Evolutionary conservation across 805 yeast genomes (phyloP).

Genomic region (Sporopachydermia quercuum): DNA sequence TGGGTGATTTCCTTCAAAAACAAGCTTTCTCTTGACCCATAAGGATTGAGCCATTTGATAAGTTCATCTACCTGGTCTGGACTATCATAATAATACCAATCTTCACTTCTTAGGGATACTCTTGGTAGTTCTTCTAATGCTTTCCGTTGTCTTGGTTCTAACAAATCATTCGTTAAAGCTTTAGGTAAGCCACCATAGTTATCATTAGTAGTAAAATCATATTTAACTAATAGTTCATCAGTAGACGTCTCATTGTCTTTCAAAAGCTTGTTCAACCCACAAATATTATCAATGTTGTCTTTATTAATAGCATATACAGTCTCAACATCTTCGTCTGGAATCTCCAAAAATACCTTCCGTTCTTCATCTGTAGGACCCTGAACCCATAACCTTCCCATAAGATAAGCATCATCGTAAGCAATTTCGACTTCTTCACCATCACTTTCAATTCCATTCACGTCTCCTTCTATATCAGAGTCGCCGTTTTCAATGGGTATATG

Average conservation of each 20-base stretch:
- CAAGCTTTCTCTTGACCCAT: slow-evolving; percentile 60
- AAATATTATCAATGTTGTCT: neutral
- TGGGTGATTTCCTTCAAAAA: slow-evolving; percentile 45
- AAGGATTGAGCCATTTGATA: slow-evolving; percentile 52
- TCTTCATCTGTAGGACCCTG: slow-evolving; percentile 70
- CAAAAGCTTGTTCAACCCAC: neutral
- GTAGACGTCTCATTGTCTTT: too few species aligned
- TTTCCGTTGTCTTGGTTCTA: slow-evolving; percentile 32
- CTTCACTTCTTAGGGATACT: slow-evolving; percentile 30
- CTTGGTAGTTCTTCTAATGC: slow-evolving; percentile 51
- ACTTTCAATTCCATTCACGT: slow-evolving; percentile 28
- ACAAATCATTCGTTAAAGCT: neutral
- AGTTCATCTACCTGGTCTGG: slow-evolving; percentile 41
- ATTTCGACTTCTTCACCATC: slow-evolving; percentile 29
- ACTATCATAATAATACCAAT: slow-evolving; percentile 63
- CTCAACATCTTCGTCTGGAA: slow-evolving; percentile 6
- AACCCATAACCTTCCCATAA: slow-evolving; percentile 78
- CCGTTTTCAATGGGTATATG: slow-evolving; percentile 2
- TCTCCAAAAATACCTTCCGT: slow-evolving; percentile 19
- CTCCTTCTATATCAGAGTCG: slow-evolving; percentile 8
- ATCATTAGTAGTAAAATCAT: slow-evolving; percentile 1
- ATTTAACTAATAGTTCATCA: neutral
- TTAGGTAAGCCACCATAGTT: neutral
- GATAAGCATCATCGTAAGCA: slow-evolving; percentile 37
- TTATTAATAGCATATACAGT: neutral